These are phyloP conservation scores for Fomitopsis pinicola DNA, from an alignment of 1,284 basidiomycete species.

Conservation along the genomic window DNA sequence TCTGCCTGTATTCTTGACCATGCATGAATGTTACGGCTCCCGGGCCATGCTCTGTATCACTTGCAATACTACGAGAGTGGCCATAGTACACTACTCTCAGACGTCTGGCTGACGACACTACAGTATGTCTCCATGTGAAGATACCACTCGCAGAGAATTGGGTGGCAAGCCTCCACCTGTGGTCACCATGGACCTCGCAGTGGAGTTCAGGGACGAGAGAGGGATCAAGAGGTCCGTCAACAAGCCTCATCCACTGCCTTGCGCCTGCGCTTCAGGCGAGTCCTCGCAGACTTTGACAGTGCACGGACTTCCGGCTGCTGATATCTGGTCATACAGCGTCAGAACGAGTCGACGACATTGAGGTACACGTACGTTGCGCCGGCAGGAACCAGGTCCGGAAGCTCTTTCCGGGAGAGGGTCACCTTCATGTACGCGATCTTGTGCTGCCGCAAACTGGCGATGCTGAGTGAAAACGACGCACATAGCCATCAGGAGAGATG, in stretches of 20 bases:
- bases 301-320: conserved; percentile 51
- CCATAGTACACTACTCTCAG: too few relatives aligned
- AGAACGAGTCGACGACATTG: neutral
- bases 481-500: neutral
- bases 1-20: neutral
- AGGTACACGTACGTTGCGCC: conserved; percentile 48
- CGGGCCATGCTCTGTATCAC: neutral
- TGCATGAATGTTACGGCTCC: neutral
- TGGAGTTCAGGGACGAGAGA: too few relatives aligned
- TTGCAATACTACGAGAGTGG: too few relatives aligned
- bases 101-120: neutral
- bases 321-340: conserved; percentile 37
- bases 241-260: neutral
- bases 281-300: conserved; percentile 54
- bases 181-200: too few relatives aligned
- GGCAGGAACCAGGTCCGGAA: conserved; percentile 38
- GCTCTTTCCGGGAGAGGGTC: conserved; percentile 52
- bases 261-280: conserved; percentile 30
- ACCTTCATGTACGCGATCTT: conserved; percentile 74
- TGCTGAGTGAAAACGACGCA: neutral
- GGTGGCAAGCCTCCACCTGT: too few relatives aligned
- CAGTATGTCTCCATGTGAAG: too few relatives aligned
- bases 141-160: too few relatives aligned
- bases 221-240: neutral
- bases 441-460: conserved; percentile 51